Evolutionary conservation across 108 stramenopile species (phyloP), one percentile per base, ranked within the genome.

Genomic region (Skeletonema potamos): DNA sequence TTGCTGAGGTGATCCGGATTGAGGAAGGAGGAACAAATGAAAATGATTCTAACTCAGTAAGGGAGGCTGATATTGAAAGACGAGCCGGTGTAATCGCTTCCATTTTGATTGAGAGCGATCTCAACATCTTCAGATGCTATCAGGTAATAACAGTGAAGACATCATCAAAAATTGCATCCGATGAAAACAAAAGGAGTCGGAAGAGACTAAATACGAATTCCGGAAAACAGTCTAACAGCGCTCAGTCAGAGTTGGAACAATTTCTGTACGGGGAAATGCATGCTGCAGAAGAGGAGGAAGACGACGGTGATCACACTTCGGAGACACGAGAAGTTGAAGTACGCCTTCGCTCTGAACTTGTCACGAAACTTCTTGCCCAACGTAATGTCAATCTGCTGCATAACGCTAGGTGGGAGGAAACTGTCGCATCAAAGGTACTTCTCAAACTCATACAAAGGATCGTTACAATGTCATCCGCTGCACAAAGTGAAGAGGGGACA

Each of bases 221-320:
- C 3, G 22, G 62, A 26, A 73, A 72, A 61, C 30, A 37, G n/a
- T 43, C 36, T 17, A 55, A 48, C 34, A 62, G 68, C 36, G 28
- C 60, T 57, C 61, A 63, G 43, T 20, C 54, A 51, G 78, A 79
- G 43, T 51, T 73, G 62, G 78, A 79, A 6, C 36, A 54, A 28
- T 72, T 55, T 34, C 66, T 79, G 9, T 79, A 79, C 32, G 78
- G 78, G 27, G 78, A 79, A 32, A 73, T 73, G 71, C 29, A 58
- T 13, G 37, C 37, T 18, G 20, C 37, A 2, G 65, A 54, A 43
- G 62, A 73, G 27, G 64, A 62, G 32, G 62, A 68, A 27, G 78
- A 68, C 48, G 20, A 65, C n/a, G 7, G 0, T 0, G 29, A 65
- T 58, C 56, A 36, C 4, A 26, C 59, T 29, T n/a, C 28, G 11